A percentile compares a stretch with the other conserved stretches of the same genome.
phyloP scores from a whole-genome alignment of 768 basidiomycete genomes.

The Obba rivulosa region DNA sequence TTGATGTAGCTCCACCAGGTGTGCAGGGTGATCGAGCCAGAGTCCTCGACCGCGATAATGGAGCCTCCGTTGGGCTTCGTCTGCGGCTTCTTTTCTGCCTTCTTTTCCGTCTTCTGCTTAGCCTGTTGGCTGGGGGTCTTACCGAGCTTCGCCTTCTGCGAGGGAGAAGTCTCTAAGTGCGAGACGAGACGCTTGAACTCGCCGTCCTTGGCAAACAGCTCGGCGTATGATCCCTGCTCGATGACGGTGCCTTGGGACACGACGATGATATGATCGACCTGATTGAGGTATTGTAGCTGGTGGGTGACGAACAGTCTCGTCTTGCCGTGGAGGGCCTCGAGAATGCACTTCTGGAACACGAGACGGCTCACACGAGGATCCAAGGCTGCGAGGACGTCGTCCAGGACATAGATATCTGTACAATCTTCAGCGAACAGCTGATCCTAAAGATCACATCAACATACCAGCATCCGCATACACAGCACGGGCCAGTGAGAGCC shows the following conservation, averaged over 20 bases:
- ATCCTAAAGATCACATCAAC: constrained; percentile 9
- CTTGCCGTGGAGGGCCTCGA: constrained; percentile 36
- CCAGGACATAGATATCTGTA: no score
- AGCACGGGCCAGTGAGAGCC: constrained; percentile 35
- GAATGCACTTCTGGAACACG: constrained; percentile 39
- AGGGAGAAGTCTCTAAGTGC: constrained; percentile 12
- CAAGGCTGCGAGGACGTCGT: constrained; percentile 33
- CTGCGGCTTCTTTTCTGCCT: constrained; percentile 5
- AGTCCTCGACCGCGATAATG: constrained; percentile 21
- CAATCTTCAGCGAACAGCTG: no score
- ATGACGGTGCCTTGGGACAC: constrained; percentile 38
- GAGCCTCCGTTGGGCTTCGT: constrained; percentile 8
- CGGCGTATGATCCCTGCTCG: constrained; percentile 39
- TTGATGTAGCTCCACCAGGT: constrained; percentile 29
- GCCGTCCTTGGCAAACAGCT: constrained; percentile 27
- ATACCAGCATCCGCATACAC: constrained; percentile 32
- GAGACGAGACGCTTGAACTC: constrained; percentile 22
- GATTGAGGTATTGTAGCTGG: constrained; percentile 27
- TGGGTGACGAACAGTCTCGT: constrained; percentile 42
- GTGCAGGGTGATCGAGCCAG: constrained; percentile 17
- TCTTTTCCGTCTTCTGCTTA: constrained; percentile 2
- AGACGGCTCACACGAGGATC: constrained; percentile 41
- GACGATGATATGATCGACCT: constrained; percentile 43
- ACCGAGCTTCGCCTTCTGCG: constrained; percentile 2
- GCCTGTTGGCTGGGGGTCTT: not conserved